Evolutionary conservation across 2,329 filamentous ascomycete species (phyloP).

Genomic region (Fusarium floridanum): DNA sequence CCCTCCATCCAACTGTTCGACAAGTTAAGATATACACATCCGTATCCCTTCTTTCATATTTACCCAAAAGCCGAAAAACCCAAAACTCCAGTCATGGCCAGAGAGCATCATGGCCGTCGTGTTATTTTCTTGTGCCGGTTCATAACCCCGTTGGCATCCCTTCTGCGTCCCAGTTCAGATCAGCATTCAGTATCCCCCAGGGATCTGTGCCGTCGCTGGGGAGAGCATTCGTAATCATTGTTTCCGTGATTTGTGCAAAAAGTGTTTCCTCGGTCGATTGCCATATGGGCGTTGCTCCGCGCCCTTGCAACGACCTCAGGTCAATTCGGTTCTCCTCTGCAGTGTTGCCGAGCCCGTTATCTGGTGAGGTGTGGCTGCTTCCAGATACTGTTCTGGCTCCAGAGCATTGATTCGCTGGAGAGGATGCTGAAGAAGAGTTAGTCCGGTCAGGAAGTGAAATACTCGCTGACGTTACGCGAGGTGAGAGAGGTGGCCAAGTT

Average conservation of each 20-base stretch:
- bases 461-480: conserved; percentile 14
- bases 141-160: conserved; percentile 20
- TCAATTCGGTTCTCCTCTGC: conserved; percentile 53
- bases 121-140: neutral
- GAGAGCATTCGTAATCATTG: conserved; percentile 39
- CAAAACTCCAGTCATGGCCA: conserved; percentile 3
- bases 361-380: conserved; percentile 50
- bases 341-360: conserved; percentile 52
- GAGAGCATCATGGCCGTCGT: conserved; percentile 9
- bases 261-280: conserved; percentile 48
- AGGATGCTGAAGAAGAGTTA: conserved; percentile 50
- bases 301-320: conserved; percentile 50
- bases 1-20: neutral
- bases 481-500: conserved; percentile 19
- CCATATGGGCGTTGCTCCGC: conserved; percentile 49
- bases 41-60: neutral
- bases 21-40: neutral
- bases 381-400: conserved; percentile 41
- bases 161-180: conserved; percentile 43
- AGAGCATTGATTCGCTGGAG: conserved; percentile 43
- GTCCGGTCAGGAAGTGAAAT: conserved; percentile 50
- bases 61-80: conserved; percentile 1
- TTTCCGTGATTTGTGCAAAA: conserved; percentile 46
- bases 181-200: conserved; percentile 49
- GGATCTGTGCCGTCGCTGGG: conserved; percentile 42